Evolutionary conservation across 2,329 filamentous ascomycete genomes (phyloP).

Genomic region (Fusarium transvaalense): DNA sequence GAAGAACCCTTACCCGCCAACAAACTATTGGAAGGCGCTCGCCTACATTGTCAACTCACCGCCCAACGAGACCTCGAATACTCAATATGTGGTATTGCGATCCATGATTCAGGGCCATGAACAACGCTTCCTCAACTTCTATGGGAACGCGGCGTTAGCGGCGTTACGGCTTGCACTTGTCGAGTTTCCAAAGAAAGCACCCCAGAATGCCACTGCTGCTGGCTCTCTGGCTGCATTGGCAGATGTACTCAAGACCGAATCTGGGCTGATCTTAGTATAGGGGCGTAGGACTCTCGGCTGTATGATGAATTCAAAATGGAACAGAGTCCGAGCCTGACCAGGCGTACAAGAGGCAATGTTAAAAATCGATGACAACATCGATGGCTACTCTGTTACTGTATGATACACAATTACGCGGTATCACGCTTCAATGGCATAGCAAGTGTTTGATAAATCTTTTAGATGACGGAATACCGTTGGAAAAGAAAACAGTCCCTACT

Average conservation of each 20-base stretch:
- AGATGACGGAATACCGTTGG: slow-evolving; percentile 39
- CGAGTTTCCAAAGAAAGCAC: slow-evolving; percentile 74
- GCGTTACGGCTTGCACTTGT: slow-evolving; percentile 77
- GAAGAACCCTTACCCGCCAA: slow-evolving; percentile 80
- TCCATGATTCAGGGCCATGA: slow-evolving; percentile 80
- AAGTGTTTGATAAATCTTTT: slow-evolving; percentile 43
- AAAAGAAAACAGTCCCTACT: slow-evolving; percentile 18
- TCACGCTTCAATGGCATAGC: slow-evolving; percentile 14
- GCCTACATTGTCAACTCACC: slow-evolving; percentile 83
- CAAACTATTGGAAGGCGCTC: slow-evolving; percentile 85
- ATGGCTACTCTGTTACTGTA: slow-evolving; percentile 5
- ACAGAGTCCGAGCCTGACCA: slow-evolving; percentile 5
- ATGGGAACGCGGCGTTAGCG: slow-evolving; percentile 80
- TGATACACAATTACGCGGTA: slow-evolving; percentile 12
- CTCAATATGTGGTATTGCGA: slow-evolving; percentile 77
- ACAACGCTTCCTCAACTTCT: slow-evolving; percentile 82
- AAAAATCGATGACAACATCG: slow-evolving; percentile 1
- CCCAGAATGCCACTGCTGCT: slow-evolving; percentile 62
- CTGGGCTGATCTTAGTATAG: slow-evolving; percentile 61
- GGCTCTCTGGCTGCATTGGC: slow-evolving; percentile 66
- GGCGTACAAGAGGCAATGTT: slow-evolving; percentile 33
- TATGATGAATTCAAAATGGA: slow-evolving; percentile 1
- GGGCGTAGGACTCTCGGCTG: slow-evolving; percentile 5
- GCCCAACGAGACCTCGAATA: slow-evolving; percentile 74
- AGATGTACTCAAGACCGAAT: slow-evolving; percentile 64